Evolutionary conservation across 2,329 filamentous ascomycete species (phyloP).

Genomic region (Fusarium fujikuroi): DNA sequence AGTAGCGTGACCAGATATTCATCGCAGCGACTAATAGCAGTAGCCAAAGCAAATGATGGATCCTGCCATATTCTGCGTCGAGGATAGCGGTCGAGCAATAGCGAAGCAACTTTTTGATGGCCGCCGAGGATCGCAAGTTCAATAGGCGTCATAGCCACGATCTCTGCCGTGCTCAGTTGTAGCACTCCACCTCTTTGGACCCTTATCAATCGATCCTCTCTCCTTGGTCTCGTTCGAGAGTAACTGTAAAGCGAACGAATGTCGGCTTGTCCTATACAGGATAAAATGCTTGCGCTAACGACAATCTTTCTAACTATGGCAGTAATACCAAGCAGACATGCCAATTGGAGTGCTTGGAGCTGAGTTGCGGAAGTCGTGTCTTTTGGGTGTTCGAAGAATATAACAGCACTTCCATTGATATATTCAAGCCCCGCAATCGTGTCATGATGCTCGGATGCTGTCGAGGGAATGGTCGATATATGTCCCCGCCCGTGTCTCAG

Average conservation of each 20-base stretch:
- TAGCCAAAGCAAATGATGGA: background rate
- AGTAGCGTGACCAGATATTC: background rate
- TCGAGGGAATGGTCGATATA: background rate
- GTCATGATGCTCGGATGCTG: background rate
- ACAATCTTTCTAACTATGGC: background rate
- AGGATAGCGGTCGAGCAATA: background rate
- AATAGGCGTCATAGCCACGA: conserved; percentile 2
- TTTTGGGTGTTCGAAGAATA: background rate
- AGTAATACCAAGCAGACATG: background rate
- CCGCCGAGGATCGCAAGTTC: conserved; percentile 9
- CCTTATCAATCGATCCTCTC: background rate
- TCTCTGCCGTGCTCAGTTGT: background rate
- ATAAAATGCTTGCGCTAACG: background rate
- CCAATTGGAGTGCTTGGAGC: conserved; percentile 1
- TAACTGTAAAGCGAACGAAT: background rate
- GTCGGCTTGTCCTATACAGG: background rate
- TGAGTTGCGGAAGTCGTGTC: background rate
- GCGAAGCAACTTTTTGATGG: background rate
- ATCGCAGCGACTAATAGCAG: conserved; percentile 1
- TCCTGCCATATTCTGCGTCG: background rate
- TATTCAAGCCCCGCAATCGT: background rate
- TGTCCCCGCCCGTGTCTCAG: background rate
- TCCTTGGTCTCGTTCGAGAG: background rate
- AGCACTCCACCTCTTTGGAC: background rate
- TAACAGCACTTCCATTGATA: background rate